These are phyloP conservation scores for Gleditsia sinensis DNA, from an alignment of 306 rosid species.

Conservation along the genomic window DNA sequence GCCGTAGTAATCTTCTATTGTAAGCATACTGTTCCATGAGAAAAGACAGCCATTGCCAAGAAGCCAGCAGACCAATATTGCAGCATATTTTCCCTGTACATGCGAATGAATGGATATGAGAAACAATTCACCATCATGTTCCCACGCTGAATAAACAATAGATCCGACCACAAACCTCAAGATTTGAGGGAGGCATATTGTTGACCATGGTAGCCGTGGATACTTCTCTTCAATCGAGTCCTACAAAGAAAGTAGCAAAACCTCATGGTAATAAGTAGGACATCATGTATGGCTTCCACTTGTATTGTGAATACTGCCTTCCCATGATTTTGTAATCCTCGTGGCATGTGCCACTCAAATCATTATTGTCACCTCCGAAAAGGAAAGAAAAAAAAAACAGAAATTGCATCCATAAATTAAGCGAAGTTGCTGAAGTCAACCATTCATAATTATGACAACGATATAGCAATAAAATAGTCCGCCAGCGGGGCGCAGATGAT, in stretches of 20 bases:
- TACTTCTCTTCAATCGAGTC: conserved; percentile 35
- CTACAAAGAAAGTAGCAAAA: conserved; percentile 21
- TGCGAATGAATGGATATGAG: not conserved
- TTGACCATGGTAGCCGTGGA: conserved; percentile 40
- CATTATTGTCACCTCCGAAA: not conserved
- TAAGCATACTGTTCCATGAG: conserved; percentile 95
- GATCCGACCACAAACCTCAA: conserved; percentile 52
- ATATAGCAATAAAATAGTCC: not conserved
- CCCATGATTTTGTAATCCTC: not conserved
- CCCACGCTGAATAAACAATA: not conserved
- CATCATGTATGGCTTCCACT: not conserved
- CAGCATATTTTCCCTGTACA: conserved; percentile 66
- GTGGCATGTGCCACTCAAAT: conserved; percentile 7
- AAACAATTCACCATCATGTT: not conserved
- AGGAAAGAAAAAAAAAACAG: not conserved
- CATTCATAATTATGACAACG: not conserved
- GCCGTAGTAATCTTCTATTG: conserved; percentile 73
- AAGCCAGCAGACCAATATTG: conserved; percentile 73
- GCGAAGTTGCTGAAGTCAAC: not conserved
- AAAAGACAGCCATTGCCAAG: conserved; percentile 91
- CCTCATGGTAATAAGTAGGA: not conserved
- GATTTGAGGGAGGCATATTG: conserved; percentile 42
- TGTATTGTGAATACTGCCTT: not conserved
- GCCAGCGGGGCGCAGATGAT: not conserved
- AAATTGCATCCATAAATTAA: not conserved